A percentile compares a stretch with the other conserved stretches of the same genome.
Conservation (phyloP, 345 rosid species). For the Hibiscus tridactylites region DNA sequence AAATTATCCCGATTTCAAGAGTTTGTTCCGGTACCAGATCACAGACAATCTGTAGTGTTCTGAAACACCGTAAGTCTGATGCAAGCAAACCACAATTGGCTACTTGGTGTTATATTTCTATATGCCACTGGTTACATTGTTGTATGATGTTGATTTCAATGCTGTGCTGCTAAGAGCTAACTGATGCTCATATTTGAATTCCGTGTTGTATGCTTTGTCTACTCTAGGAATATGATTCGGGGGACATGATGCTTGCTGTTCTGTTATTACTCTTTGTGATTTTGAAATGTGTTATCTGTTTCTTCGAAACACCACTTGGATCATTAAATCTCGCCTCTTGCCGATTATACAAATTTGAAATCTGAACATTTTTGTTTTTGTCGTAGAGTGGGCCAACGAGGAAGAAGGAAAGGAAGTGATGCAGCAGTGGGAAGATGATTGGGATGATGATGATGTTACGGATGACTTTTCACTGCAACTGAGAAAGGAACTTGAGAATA, state of each 20-base stretch:
- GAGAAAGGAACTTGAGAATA: conserved; percentile 68
- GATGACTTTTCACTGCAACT: conserved; percentile 58
- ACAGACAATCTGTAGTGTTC: not conserved
- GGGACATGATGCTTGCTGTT: not conserved
- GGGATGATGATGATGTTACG: conserved; percentile 10
- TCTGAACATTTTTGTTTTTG: not conserved
- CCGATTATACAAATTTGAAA: not conserved
- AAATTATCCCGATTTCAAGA: not conserved
- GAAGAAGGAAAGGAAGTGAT: conserved; percentile 7
- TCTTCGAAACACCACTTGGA: not conserved
- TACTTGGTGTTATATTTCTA: not conserved
- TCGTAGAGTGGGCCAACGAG: not conserved
- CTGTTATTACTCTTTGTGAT: not conserved
- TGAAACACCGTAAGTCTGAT: not conserved
- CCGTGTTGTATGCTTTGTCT: not conserved
- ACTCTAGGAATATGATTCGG: not conserved
- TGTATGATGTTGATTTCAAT: not conserved
- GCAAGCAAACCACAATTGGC: not conserved
- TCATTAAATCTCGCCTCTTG: not conserved
- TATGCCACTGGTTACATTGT: not conserved
- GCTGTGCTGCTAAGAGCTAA: not conserved
- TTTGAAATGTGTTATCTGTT: not conserved
- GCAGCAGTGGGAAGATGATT: conserved; percentile 10
- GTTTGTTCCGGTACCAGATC: not conserved
- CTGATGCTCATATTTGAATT: not conserved